phyloP scores from a whole-genome alignment of 331 rosid species.

The Malus hybrid region DNA sequence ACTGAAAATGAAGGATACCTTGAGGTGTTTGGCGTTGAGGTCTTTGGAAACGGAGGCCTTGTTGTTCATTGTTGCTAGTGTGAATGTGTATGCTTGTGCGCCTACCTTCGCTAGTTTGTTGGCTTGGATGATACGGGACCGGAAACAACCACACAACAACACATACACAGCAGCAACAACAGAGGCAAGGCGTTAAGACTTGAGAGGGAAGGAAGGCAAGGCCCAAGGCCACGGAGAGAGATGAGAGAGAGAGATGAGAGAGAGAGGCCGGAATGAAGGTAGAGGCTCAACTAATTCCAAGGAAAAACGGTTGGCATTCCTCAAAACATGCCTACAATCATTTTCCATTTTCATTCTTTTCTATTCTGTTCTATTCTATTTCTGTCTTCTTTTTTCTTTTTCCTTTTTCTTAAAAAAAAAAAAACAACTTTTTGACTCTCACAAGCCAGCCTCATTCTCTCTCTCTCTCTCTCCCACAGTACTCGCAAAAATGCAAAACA shows the following conservation, averaged over 20 bases:
- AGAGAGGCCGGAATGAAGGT: not conserved
- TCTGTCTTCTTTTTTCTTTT: not conserved
- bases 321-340: not conserved
- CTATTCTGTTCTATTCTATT: not conserved
- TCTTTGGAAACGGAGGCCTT: slow-evolving; percentile 81
- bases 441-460: not conserved
- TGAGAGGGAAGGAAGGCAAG: not conserved
- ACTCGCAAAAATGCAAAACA: not conserved
- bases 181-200: not conserved
- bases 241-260: not conserved
- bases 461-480: not conserved
- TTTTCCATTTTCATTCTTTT: not conserved
- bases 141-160: not conserved
- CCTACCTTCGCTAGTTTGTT: not conserved
- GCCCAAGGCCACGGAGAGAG: not conserved
- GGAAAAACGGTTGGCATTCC: slow-evolving; percentile 8
- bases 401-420: slow-evolving; percentile 26
- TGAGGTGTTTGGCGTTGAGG: slow-evolving; percentile 68
- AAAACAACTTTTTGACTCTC: not conserved
- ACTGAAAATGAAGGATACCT: slow-evolving; percentile 29
- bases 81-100: not conserved
- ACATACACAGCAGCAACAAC: not conserved
- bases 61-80: slow-evolving; percentile 38
- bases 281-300: not conserved
- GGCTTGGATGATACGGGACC: not conserved